phyloP scores from a whole-genome alignment of 805 yeast genomes.

The Dipodascus geniculatus region DNA sequence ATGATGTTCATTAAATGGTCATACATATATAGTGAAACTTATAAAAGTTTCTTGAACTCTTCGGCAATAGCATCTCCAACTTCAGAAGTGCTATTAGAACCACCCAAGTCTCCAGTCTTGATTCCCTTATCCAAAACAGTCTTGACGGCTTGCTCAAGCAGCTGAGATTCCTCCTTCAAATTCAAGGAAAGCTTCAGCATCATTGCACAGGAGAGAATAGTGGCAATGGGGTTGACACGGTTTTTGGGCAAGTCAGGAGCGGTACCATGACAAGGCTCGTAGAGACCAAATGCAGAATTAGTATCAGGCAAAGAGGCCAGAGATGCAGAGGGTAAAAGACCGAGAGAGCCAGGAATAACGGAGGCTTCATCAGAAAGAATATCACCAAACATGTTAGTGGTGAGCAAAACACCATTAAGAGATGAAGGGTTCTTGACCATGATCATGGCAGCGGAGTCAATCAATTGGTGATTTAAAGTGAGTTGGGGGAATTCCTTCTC shows the following conservation, averaged over 20 bases:
- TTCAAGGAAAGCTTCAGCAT: conserved; percentile 88
- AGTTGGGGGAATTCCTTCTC: conserved; percentile 83
- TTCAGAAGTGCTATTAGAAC: conserved; percentile 70
- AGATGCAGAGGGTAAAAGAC: conserved; percentile 91
- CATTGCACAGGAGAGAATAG: conserved; percentile 93
- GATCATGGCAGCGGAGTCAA: conserved; percentile 98
- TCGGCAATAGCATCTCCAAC: conserved; percentile 90
- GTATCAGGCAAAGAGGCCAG: conserved; percentile 95
- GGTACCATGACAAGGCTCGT: conserved; percentile 98
- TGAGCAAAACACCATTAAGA: conserved; percentile 84
- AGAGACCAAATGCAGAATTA: conserved; percentile 86
- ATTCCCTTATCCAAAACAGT: conserved; percentile 70
- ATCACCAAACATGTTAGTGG: conserved; percentile 97
- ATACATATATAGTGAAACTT: not conserved
- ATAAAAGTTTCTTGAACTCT: conserved; percentile 17
- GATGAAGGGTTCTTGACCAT: conserved; percentile 82
- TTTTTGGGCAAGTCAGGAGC: conserved; percentile 88
- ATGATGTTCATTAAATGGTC: not conserved
- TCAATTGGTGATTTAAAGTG: conserved; percentile 81
- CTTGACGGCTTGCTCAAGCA: conserved; percentile 79
- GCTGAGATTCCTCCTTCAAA: conserved; percentile 72
- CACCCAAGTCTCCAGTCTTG: conserved; percentile 88
- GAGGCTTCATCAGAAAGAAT: conserved; percentile 97
- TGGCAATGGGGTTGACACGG: conserved; percentile 91
- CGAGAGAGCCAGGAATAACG: conserved; percentile 95